These are phyloP conservation scores for Mycena galopus DNA, from an alignment of 768 basidiomycete genomes.

Conservation along the genomic window DNA sequence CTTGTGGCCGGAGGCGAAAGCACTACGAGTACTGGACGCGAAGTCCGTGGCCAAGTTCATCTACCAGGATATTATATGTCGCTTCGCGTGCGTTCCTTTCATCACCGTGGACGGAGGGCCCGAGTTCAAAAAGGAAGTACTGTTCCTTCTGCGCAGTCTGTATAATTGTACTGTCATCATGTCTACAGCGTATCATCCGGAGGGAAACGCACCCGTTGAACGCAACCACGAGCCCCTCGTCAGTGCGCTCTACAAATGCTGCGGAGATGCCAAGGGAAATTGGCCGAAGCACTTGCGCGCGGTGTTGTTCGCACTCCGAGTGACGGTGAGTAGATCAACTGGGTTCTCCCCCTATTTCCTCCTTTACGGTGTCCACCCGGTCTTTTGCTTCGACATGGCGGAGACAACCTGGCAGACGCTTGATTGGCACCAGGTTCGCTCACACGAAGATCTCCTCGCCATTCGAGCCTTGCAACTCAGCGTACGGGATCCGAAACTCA, in stretches of 20 bases:
- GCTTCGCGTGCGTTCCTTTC: too few species aligned
- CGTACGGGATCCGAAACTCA: conserved; percentile 36
- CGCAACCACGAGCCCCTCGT: background rate
- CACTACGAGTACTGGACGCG: conserved; percentile 23
- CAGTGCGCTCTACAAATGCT: background rate
- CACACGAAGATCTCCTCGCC: conserved; percentile 42
- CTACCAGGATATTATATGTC: too few species aligned
- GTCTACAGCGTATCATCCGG: background rate
- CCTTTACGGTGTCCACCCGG: conserved; percentile 44
- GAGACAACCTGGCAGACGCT: conserved; percentile 46
- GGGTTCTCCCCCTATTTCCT: conserved; percentile 49
- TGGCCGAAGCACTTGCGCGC: conserved; percentile 5
- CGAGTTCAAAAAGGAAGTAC: too few species aligned
- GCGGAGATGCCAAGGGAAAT: background rate
- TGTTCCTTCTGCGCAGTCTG: conserved; percentile 25
- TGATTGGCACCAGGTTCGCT: conserved; percentile 38
- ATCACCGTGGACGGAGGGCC: too few species aligned
- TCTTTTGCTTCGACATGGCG: conserved; percentile 45
- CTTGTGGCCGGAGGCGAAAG: conserved; percentile 40
- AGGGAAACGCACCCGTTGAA: background rate
- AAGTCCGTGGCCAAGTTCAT: too few species aligned
- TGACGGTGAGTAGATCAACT: conserved; percentile 43
- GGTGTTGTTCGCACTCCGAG: conserved; percentile 43
- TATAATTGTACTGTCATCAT: background rate
- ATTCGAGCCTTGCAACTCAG: conserved; percentile 40